A percentile compares a stretch with the other conserved stretches of the same genome.
These are phyloP conservation scores for Didymella pinodella DNA, from an alignment of 2,329 filamentous ascomycete genomes.

Conservation along the genomic window DNA sequence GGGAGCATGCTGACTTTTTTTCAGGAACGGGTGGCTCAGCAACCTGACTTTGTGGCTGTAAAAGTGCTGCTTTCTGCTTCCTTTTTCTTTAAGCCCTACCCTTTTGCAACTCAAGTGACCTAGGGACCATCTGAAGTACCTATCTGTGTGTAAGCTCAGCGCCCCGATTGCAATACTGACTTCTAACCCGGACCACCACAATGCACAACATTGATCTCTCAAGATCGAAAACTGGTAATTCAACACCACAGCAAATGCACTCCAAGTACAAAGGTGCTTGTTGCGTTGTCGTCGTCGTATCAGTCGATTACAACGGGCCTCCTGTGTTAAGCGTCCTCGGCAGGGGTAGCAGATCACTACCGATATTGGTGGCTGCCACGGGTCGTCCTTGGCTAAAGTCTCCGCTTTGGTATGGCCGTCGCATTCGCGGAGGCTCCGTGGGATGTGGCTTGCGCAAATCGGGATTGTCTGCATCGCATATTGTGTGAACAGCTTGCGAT, in stretches of 20 bases:
- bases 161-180: background rate
- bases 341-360: background rate
- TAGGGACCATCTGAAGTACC: background rate
- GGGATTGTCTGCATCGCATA: background rate
- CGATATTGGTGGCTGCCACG: constrained; percentile 6
- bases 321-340: constrained; percentile 12
- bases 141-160: background rate
- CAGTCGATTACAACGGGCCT: constrained; percentile 13
- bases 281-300: constrained; percentile 18
- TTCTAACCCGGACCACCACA: background rate
- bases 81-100: background rate
- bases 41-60: background rate
- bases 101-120: background rate
- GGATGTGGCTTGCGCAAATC: constrained; percentile 4
- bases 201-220: background rate
- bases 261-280: constrained; percentile 18
- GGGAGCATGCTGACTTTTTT: background rate
- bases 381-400: background rate
- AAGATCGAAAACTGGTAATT: background rate
- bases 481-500: background rate
- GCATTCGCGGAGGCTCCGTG: background rate
- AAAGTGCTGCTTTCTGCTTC: background rate
- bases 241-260: background rate
- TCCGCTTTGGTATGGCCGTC: background rate
- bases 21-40: background rate